These are phyloP conservation scores for Phytophthora tubulina DNA, from an alignment of 352 stramenopile genomes.

Conservation along the genomic window DNA sequence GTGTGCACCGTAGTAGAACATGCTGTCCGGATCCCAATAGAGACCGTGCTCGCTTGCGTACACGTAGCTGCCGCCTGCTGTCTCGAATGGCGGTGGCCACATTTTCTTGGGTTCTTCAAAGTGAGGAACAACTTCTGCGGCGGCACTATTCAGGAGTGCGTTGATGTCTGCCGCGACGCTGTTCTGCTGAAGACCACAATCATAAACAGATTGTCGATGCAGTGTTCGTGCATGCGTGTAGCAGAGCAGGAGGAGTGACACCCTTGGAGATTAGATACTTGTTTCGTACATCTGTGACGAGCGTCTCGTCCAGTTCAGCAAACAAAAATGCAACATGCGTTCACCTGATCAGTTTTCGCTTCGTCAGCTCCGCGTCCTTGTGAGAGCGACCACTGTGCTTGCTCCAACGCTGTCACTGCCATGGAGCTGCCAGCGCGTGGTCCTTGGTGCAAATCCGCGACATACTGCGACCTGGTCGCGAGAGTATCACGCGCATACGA, in stretches of 20 bases:
- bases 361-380: constrained; percentile 56
- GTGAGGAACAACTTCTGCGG: constrained; percentile 61
- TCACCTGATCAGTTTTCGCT: constrained; percentile 55
- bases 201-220: constrained; percentile 11
- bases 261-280: constrained; percentile 45
- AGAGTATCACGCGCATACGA: constrained; percentile 68
- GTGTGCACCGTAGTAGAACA: constrained; percentile 87
- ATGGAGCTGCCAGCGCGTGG: constrained; percentile 52
- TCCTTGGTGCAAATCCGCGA: constrained; percentile 14
- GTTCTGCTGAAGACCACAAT: constrained; percentile 35
- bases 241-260: constrained; percentile 37
- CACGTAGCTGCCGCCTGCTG: constrained; percentile 77
- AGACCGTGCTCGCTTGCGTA: constrained; percentile 73
- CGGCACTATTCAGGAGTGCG: constrained; percentile 64
- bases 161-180: constrained; percentile 64
- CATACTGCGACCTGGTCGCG: constrained; percentile 29
- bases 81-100: constrained; percentile 85
- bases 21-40: constrained; percentile 84
- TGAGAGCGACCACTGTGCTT: constrained; percentile 84
- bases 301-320: constrained; percentile 36
- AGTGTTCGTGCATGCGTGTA: constrained; percentile 23
- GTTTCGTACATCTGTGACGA: constrained; percentile 29
- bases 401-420: constrained; percentile 70
- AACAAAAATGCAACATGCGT: constrained; percentile 47
- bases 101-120: constrained; percentile 80